phyloP scores from a whole-genome alignment of 83 land plant species.

The Thuja plicata region DNA sequence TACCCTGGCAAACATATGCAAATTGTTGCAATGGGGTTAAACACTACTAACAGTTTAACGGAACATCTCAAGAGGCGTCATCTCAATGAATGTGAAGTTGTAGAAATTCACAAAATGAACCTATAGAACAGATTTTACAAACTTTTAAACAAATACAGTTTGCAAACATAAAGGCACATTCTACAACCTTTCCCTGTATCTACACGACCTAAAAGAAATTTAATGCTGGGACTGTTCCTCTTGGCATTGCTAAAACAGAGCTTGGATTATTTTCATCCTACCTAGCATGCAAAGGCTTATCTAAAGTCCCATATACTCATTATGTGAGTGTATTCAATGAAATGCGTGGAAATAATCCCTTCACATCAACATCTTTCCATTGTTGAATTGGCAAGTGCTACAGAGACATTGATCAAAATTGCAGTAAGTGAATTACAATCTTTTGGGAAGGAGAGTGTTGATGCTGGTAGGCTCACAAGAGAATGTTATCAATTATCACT shows the following conservation, averaged over 20 bases:
- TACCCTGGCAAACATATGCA: too few species aligned
- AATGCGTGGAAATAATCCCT: conserved; percentile 77
- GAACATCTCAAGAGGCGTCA: too few species aligned
- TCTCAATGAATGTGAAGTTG: too few species aligned
- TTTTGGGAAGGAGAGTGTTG: conserved; percentile 88
- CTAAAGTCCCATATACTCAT: conserved; percentile 85
- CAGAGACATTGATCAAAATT: conserved; percentile 59
- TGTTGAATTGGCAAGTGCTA: conserved; percentile 77
- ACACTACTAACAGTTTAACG: too few species aligned
- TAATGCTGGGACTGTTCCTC: conserved; percentile 40
- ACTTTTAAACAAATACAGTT: too few species aligned
- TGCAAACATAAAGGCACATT: too few species aligned
- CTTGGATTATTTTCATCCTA: conserved; percentile 85
- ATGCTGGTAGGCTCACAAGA: conserved; percentile 99
- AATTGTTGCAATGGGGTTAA: too few species aligned
- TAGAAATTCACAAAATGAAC: too few species aligned
- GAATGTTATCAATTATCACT: conserved; percentile 98
- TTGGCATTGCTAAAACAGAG: conserved; percentile 69
- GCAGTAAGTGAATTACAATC: conserved; percentile 77
- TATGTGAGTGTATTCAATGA: conserved; percentile 87
- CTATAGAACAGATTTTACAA: too few species aligned
- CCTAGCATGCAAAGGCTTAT: conserved; percentile 92
- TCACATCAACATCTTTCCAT: conserved; percentile 76
- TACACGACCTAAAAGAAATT: conserved; percentile 14
- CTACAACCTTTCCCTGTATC: too few species aligned